Percentiles rank a stretch among this genome's conserved stretches.
Conservation (phyloP, 495 filamentous ascomycete species). For the Hypoxylon rickii region DNA sequence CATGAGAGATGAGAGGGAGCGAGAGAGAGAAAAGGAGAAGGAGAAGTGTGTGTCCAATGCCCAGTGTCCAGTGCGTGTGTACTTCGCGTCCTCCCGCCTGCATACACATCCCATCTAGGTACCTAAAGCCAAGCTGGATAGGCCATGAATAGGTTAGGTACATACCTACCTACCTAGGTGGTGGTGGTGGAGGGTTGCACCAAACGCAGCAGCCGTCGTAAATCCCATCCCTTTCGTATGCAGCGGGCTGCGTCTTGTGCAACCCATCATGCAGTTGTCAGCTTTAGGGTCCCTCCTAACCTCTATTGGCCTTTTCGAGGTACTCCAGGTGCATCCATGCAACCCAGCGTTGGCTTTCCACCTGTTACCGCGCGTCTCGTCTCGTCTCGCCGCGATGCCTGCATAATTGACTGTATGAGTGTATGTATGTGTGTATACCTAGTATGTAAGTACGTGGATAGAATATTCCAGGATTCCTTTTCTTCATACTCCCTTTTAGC, state of each 20-base stretch:
- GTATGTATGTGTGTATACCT: background rate
- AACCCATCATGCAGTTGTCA: constrained; percentile 37
- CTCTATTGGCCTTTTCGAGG: constrained; percentile 29
- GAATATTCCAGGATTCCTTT: constrained; percentile 16
- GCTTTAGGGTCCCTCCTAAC: constrained; percentile 31
- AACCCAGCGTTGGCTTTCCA: constrained; percentile 22
- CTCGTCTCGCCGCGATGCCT: constrained; percentile 24
- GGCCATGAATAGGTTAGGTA: constrained; percentile 13
- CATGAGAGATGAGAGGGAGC: no score
- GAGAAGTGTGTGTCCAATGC: no score
- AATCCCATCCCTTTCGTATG: constrained; percentile 37
- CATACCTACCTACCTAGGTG: constrained; percentile 4
- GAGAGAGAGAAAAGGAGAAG: no score
- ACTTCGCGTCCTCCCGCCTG: constrained; percentile 12
- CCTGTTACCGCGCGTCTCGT: constrained; percentile 30
- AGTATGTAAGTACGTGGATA: background rate
- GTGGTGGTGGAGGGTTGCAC: constrained; percentile 33
- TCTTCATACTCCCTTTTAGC: background rate
- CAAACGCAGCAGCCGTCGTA: constrained; percentile 37
- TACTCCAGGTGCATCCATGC: constrained; percentile 35
- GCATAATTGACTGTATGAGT: constrained; percentile 6
- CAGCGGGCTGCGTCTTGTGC: constrained; percentile 36
- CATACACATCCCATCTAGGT: constrained; percentile 8
- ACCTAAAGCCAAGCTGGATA: no score
- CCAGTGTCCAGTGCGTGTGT: no score